Conservation (phyloP, 208 protist genomes). For the Phytomonas sp. region DNA sequence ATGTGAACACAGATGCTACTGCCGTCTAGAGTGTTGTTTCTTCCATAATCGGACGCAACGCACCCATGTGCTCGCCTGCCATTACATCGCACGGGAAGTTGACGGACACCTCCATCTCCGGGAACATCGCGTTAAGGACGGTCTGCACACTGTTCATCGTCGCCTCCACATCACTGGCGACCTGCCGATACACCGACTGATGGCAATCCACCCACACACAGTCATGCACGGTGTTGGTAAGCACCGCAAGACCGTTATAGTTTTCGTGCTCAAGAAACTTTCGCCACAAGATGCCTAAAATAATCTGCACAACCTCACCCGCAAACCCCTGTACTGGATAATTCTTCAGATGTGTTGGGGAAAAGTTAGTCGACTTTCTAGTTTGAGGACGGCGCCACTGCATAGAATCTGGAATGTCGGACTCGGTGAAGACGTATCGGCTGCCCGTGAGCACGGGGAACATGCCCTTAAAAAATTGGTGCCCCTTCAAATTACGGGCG, state of each 20-base stretch:
- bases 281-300: slow-evolving; percentile 87
- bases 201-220: slow-evolving; percentile 92
- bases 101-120: slow-evolving; percentile 77
- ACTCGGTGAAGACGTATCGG: slow-evolving; percentile 88
- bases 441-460: slow-evolving; percentile 88
- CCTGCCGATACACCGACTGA: slow-evolving; percentile 64
- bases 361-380: slow-evolving; percentile 88
- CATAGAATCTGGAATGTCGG: slow-evolving; percentile 76
- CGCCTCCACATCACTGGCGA: slow-evolving; percentile 72
- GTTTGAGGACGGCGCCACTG: slow-evolving; percentile 25
- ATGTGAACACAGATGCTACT: not conserved
- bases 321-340: slow-evolving; percentile 92
- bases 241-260: slow-evolving; percentile 83
- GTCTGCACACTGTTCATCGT: slow-evolving; percentile 82
- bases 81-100: slow-evolving; percentile 88
- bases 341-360: slow-evolving; percentile 89
- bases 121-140: slow-evolving; percentile 72
- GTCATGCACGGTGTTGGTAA: slow-evolving; percentile 92
- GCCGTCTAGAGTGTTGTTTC: slow-evolving; percentile 48
- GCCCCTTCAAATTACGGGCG: slow-evolving; percentile 71
- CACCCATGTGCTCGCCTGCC: slow-evolving; percentile 82
- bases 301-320: slow-evolving; percentile 90
- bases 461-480: slow-evolving; percentile 90
- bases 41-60: slow-evolving; percentile 63
- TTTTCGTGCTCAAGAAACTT: slow-evolving; percentile 81